Conservation (phyloP, 2,329 filamentous ascomycete genomes). For the Paecilomyces formosus region DNA sequence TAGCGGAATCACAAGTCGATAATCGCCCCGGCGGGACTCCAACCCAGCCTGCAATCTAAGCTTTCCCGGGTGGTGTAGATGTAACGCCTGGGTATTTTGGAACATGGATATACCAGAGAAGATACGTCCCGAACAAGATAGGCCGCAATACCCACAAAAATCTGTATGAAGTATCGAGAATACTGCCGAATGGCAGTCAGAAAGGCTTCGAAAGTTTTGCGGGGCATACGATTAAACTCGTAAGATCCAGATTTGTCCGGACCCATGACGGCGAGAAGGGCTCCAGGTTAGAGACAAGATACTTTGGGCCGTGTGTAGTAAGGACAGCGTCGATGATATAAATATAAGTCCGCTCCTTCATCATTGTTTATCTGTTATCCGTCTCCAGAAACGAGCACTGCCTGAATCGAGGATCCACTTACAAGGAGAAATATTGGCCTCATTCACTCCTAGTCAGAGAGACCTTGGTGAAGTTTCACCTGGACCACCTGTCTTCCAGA, state of each 20-base stretch:
- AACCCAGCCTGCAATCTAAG: not conserved
- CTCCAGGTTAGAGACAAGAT: not conserved
- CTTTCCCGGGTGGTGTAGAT: not conserved
- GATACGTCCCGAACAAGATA: not conserved
- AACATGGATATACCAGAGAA: not conserved
- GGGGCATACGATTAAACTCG: not conserved
- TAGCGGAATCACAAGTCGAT: conserved; percentile 2
- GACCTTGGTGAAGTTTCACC: not conserved
- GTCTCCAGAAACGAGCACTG: not conserved
- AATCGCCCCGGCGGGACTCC: not conserved
- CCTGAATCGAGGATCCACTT: not conserved
- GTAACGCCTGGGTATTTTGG: not conserved
- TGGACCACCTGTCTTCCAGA: not conserved
- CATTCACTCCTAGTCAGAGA: not conserved
- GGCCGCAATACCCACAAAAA: not conserved
- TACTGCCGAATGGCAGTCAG: not conserved
- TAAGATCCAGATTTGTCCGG: not conserved
- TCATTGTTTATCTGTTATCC: not conserved
- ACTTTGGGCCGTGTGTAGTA: not conserved
- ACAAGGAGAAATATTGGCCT: not conserved
- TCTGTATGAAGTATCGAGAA: not conserved
- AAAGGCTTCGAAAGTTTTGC: not conserved
- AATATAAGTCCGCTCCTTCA: not conserved
- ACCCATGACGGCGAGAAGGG: not conserved
- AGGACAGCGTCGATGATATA: not conserved